Percentiles rank a stretch among this genome's conserved stretches.
These are phyloP conservation scores for Podila epicladia DNA, from an alignment of 192 early-diverging fungal genomes.

Conservation along the genomic window DNA sequence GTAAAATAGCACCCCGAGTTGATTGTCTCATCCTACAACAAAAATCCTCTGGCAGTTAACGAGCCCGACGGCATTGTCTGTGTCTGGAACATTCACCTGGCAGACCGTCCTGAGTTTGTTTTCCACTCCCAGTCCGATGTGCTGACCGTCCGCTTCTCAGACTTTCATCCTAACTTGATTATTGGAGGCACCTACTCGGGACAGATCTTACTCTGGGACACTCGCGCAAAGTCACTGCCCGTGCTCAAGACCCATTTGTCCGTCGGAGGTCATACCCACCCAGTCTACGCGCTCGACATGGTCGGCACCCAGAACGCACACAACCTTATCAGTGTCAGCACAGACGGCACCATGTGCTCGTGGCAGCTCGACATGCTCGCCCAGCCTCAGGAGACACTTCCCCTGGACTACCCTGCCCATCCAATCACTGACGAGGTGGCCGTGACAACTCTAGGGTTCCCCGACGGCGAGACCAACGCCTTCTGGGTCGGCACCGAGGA, in stretches of 20 bases:
- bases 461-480: slow-evolving; percentile 89
- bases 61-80: slow-evolving; percentile 96
- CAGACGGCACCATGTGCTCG: slow-evolving; percentile 96
- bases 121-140: slow-evolving; percentile 95
- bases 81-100: slow-evolving; percentile 92
- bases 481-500: slow-evolving; percentile 98
- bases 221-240: slow-evolving; percentile 86
- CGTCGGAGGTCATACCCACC: slow-evolving; percentile 95
- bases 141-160: slow-evolving; percentile 86
- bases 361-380: slow-evolving; percentile 99
- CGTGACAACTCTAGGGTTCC: slow-evolving; percentile 91
- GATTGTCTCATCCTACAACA: slow-evolving; percentile 91
- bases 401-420: slow-evolving; percentile 79
- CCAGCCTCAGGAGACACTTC: slow-evolving; percentile 91
- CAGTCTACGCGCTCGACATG: slow-evolving; percentile 89
- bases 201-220: slow-evolving; percentile 98
- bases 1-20: slow-evolving; percentile 82
- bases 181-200: slow-evolving; percentile 98
- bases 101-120: slow-evolving; percentile 93
- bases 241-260: slow-evolving; percentile 95
- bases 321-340: slow-evolving; percentile 89
- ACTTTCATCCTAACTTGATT: slow-evolving; percentile 92
- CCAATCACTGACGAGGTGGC: slow-evolving; percentile 93
- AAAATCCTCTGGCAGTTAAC: slow-evolving; percentile 83
- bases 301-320: slow-evolving; percentile 97